Base-by-base conservation (phyloP, 495 filamentous ascomycete genomes). In the Neurospora sp. region DNA sequence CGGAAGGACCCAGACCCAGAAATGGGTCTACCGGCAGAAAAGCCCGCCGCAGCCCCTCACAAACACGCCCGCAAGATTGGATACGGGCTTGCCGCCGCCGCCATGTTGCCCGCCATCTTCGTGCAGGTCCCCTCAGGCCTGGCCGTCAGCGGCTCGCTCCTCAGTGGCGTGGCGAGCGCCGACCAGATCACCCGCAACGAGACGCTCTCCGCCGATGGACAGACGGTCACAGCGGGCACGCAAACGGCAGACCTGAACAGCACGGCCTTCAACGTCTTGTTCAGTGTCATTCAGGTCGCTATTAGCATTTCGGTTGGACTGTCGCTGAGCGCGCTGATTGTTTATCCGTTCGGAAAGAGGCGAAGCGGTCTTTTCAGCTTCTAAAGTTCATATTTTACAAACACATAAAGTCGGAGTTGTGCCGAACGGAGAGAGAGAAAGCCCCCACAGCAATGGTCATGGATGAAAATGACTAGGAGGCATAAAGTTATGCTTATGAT, bases 281-380 rank as follows among this genome's bases (percentile, higher is more conserved):
- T 92, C 75, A 91, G 88, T 44, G 96, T 98, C 84, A 89, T 98
- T 68, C 93, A 98, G 78, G 89, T 98, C 16, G 94, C 95, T 6
- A 94, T 97, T 78, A 95, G 93, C 35, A 96, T 97, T 74, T 95
- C 94, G 3, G 93, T 97, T 3, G 95, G 95, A 9, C 81, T 98
- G 40, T 97, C 97, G 78, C 82, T 97, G 69, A 93, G 93, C 70
- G 93, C 93, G 4, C 78, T 97, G 74, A 84, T 97, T 35, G 90
- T 98, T 5, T 98, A 98, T 85, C 94, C 95, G 1, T 84, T 97
- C 74, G 94, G 94, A 12, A 98, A 97, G 84, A 91, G 91, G 79
- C 89, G 94, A 73, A 94, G 92, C 79, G 94, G 94, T 9, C 82
- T 98, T 70, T 97, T 97, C 77, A 94, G 91, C 77, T 96, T 97